A percentile compares a stretch with the other conserved stretches of the same genome.
phyloP scores from a whole-genome alignment of 176 grass and related monocot genomes.

The maize (Zea mays) region Zm-B73-REFERENCE-NAM-5.0 NC_050099.1:23988001-23988500 shows the following conservation, averaged over 20 bases:
- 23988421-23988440: not conserved
- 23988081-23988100: too few relatives aligned
- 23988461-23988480: not conserved
- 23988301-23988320: slow-evolving; percentile 70
- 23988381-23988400: not conserved
- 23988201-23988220: slow-evolving; percentile 71
- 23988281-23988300: slow-evolving; percentile 46
- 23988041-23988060: too few relatives aligned
- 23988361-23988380: not conserved
- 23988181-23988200: slow-evolving; percentile 73
- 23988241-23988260: too few relatives aligned
- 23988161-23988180: not conserved
- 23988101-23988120: not conserved
- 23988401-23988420: not conserved
- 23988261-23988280: slow-evolving; percentile 49
- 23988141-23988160: not conserved
- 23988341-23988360: slow-evolving; percentile 50
- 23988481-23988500: not conserved
- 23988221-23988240: slow-evolving; percentile 36
- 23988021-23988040: too few relatives aligned
- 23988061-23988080: too few relatives aligned
- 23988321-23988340: slow-evolving; percentile 60
- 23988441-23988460: not conserved
- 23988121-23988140: not conserved
- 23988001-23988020: too few relatives aligned